Conservation (phyloP, 345 rosid species). For the Gossypium herbaceum region DNA sequence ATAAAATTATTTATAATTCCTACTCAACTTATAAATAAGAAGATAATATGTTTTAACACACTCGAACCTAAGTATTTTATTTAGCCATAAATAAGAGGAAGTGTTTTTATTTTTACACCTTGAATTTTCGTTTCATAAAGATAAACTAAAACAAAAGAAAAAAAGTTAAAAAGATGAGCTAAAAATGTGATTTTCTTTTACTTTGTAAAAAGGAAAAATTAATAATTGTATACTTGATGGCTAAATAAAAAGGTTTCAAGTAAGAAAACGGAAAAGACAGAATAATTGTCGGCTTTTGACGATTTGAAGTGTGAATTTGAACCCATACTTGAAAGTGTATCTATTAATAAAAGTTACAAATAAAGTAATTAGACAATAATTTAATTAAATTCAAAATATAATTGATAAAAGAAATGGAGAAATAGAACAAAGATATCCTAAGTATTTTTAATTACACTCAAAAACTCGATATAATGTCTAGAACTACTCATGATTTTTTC, state of each 20-base stretch:
- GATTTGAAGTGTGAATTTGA: background rate
- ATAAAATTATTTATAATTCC: rapidly evolving
- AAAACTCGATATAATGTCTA: rapidly evolving
- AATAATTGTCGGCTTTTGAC: constrained; percentile 2
- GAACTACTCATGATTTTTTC: rapidly evolving
- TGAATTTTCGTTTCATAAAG: too few species aligned
- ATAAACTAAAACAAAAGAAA: too few species aligned
- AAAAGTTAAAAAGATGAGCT: too few species aligned
- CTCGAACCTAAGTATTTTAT: rapidly evolving
- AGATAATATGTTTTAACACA: rapidly evolving
- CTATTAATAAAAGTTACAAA: background rate
- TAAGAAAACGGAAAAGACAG: background rate
- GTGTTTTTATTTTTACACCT: too few species aligned
- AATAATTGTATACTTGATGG: too few species aligned
- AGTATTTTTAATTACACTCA: too few species aligned
- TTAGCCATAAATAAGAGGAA: too few species aligned
- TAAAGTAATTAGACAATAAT: background rate
- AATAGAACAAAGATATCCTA: too few species aligned
- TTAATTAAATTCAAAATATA: background rate
- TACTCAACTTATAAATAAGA: rapidly evolving
- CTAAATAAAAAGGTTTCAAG: background rate
- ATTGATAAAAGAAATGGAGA: too few species aligned
- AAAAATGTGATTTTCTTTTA: too few species aligned
- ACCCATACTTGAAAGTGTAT: background rate
- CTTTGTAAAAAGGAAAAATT: too few species aligned